phyloP scores from a whole-genome alignment of 1,284 basidiomycete genomes.

The Ganoderma boninense region DNA sequence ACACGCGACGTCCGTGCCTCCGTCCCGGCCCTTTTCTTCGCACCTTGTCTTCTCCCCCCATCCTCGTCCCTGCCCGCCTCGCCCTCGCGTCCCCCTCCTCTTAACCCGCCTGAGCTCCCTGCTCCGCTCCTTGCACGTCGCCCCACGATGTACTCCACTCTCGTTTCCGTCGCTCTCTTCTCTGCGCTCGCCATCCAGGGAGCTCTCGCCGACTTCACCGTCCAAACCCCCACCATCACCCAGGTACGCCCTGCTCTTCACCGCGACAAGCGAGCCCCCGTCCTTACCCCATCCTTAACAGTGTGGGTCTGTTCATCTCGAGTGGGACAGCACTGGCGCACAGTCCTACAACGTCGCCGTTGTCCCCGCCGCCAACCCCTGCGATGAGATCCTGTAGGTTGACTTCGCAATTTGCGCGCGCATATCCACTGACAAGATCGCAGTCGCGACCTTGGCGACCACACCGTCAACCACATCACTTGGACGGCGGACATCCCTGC shows the following conservation, averaged over 20 bases:
- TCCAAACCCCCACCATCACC: slow-evolving; percentile 58
- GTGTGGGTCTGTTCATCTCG: slow-evolving; percentile 62
- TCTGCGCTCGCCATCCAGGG: slow-evolving; percentile 58
- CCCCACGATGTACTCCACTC: slow-evolving; percentile 73
- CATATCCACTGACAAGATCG: not conserved
- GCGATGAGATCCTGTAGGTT: slow-evolving; percentile 68
- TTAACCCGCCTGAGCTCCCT: slow-evolving; percentile 37
- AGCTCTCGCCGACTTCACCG: slow-evolving; percentile 60
- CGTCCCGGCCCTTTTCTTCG: slow-evolving; percentile 28
- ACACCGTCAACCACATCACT: slow-evolving; percentile 49
- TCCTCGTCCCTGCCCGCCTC: slow-evolving; percentile 34
- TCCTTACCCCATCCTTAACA: slow-evolving; percentile 38
- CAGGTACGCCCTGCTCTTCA: slow-evolving; percentile 53
- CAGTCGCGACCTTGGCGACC: slow-evolving; percentile 68
- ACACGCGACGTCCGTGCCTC: slow-evolving; percentile 28
- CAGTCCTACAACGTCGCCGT: slow-evolving; percentile 68
- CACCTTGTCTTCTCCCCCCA: slow-evolving; percentile 34
- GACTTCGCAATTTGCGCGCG: not conserved
- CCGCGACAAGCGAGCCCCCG: not conserved
- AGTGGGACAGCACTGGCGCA: slow-evolving; percentile 57
- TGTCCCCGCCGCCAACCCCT: slow-evolving; percentile 60
- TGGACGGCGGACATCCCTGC: slow-evolving; percentile 59
- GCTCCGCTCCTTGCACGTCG: slow-evolving; percentile 37
- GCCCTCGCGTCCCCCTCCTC: slow-evolving; percentile 20
- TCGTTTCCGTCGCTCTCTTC: slow-evolving; percentile 78